Evolutionary conservation across 345 rosid genomes (phyloP), one percentile per base, ranked within the genome.

Genomic region (sweet orange (Citrus sinensis)): DNA sequence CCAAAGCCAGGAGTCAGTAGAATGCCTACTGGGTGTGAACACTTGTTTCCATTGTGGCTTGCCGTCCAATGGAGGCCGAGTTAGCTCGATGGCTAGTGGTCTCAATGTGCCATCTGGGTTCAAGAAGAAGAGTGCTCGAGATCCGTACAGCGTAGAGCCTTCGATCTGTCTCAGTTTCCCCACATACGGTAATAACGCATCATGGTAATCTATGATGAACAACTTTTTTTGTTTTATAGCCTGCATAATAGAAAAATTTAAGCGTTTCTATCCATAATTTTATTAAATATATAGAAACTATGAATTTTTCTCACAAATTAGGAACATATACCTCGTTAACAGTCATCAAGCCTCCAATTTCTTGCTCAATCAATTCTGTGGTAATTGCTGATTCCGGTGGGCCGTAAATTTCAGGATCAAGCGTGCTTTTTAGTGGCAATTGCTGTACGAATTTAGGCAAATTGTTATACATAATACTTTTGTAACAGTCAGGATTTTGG

Each of bases 361-460:
- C 87, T 34, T 34, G 63, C 81, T 89, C 87, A 1, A 93, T 63
- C 20, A 90, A 54, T 20, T 92, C 91, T 67, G 83, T 77, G 11
- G 97, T 93, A 76, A 94, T 89, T 51, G 84, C 88, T 32, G 98
- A 94, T 70, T 79, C 91, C 0, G 88, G 77, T 0, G 91, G 86
- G 19, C 98, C 97, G 5, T 93, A 94, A 4, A 85, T 81, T 8
- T 17, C 65, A 1, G 97, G 91, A 76, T 94, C 98, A 16, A 94
- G 90, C 30, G 84, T 81, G 78, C 98, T 93, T 82, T 76, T 88
- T 83, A 93, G 35, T 10, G 98, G 98, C 97, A 95, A 94, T 74
- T 94, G 97, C 98, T 92, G 74, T 8, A 82, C 6, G 17, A 78
- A 30, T 73, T 24, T 71, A 51, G 27, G 4, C 70, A 76, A 46